Base-by-base conservation (phyloP, 805 yeast genomes). In the Metschnikowia santaceciliae region DNA sequence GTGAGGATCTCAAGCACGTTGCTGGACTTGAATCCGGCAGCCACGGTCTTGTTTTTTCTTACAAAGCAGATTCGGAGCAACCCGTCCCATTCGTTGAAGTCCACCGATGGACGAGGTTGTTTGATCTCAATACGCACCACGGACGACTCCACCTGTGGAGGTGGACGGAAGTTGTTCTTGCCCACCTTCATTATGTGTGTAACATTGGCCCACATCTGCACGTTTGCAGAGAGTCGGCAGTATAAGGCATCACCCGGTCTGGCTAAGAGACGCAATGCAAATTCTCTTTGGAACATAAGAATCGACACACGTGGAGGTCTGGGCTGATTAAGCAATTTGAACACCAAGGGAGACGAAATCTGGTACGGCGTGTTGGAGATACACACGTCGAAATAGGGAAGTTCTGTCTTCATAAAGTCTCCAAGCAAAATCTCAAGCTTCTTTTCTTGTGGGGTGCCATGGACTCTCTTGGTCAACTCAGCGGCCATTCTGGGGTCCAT, bases 401-500 rank as follows among this genome's bases (percentile, higher is more conserved):
- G 73, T 43, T 94, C 97, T 2, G 96, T 83, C 70, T 94, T 94
- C 83, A 94, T 92, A 67, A 90, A 91, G 71, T 94, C 99, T 17
- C 99, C 99, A 56, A 94, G 77, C 62, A 92, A 72, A 52, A 94
- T 90, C 56, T 94, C 98, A 50, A 94, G 76, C 66, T 90, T 91
- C 71, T 89, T 90, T 67, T 90, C 94, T 50, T 80, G 86, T 1
- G 97, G 91, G n/a, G 95, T 92, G 11, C 97, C 97, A 63, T 90
- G 97, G 14, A 94, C 98, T 75, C 99, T 85, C 68, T 94, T 94
- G 10, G 97, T 90, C 61, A 94, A 77, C 70, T 94, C 99, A 0
- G 98, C 98, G 2, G 98, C 99, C 99, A 94, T 94, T 72, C 97
- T 78, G n/a, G 99, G 99, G 72, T 94, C 99, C 90, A 91, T 91